phyloP scores from a whole-genome alignment of 1,284 basidiomycete genomes.

The Coniophora puteana region DNA sequence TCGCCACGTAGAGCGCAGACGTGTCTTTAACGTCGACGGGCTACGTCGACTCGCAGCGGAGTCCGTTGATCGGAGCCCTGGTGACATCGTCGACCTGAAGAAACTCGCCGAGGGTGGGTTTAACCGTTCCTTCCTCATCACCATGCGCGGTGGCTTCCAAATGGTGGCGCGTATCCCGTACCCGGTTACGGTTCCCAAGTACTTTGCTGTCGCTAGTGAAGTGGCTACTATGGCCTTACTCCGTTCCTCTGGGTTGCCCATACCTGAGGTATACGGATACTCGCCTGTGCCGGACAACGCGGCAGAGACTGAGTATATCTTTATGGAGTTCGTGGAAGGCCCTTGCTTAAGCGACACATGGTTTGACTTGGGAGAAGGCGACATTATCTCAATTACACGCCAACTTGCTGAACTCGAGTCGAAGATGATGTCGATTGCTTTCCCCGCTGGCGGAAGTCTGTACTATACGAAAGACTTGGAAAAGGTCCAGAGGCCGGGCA shows the following conservation, averaged over 20 bases:
- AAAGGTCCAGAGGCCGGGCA: conserved; percentile 29
- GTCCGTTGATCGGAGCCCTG: conserved; percentile 34
- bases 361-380: conserved; percentile 34
- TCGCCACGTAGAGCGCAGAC: conserved; percentile 41
- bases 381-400: conserved; percentile 39
- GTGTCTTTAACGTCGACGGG: conserved; percentile 36
- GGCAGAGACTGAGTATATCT: conserved; percentile 47
- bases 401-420: conserved; percentile 47
- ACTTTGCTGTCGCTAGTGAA: conserved; percentile 45
- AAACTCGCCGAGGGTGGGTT: conserved; percentile 45
- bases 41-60: conserved; percentile 43
- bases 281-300: conserved; percentile 44
- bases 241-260: conserved; percentile 41
- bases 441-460: conserved; percentile 40
- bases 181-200: conserved; percentile 39
- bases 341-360: conserved; percentile 43
- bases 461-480: conserved; percentile 43
- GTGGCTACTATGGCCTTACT: conserved; percentile 48
- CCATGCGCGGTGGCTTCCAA: conserved; percentile 37
- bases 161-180: conserved; percentile 49
- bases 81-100: conserved; percentile 30
- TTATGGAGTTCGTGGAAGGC: conserved; percentile 48
- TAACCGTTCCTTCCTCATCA: conserved; percentile 43
- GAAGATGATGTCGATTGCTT: conserved; percentile 44
- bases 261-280: conserved; percentile 48